phyloP scores from a whole-genome alignment of 305 asterid species.

The Fraxinus platypoda region DNA sequence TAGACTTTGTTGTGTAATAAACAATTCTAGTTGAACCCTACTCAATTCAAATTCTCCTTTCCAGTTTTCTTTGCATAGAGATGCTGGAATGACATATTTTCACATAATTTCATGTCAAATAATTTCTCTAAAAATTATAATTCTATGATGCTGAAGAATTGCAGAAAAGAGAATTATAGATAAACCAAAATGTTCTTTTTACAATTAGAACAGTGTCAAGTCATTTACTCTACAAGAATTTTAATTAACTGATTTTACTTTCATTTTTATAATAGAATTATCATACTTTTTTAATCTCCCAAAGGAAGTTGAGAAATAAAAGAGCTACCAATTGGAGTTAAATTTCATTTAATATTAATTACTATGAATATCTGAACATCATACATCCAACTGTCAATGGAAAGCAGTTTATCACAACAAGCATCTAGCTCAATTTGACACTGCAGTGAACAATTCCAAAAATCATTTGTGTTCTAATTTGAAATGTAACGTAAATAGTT shows the following conservation, averaged over 20 bases:
- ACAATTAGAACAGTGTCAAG: background rate
- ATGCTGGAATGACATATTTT: background rate
- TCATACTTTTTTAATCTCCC: background rate
- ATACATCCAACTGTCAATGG: background rate
- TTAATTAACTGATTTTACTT: background rate
- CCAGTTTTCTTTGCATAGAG: background rate
- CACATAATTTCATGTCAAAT: background rate
- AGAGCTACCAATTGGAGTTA: background rate
- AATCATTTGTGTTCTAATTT: background rate
- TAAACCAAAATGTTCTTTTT: background rate
- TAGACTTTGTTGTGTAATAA: background rate
- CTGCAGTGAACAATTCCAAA: background rate
- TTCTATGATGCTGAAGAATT: background rate
- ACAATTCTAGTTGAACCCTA: background rate
- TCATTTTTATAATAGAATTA: background rate
- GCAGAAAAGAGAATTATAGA: background rate
- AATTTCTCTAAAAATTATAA: background rate
- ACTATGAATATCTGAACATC: background rate
- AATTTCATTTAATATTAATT: background rate
- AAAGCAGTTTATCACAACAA: background rate
- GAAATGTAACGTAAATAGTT: background rate
- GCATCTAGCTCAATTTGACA: background rate
- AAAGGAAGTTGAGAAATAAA: background rate
- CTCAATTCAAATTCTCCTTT: slow-evolving; percentile 3
- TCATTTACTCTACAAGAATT: background rate